Evolutionary conservation across 805 yeast genomes (phyloP), one percentile per base, ranked within the genome.

Genomic region (Spathaspora boniae): DNA sequence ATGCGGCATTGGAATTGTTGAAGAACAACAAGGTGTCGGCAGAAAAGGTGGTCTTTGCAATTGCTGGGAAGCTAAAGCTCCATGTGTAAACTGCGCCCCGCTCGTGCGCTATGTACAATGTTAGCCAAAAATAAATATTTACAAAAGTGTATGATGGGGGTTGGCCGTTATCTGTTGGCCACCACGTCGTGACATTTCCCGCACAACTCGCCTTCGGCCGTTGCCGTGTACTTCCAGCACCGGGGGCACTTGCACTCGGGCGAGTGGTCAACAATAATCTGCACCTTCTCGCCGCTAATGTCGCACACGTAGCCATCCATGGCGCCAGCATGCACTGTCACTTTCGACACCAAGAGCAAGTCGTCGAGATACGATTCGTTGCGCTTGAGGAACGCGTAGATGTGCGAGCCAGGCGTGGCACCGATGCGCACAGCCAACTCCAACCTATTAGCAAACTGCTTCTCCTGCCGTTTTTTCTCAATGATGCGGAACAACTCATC

Each of bases 171-270:
- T 27, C 17, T 27, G 19, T 22, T 18, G 30, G 30, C 21, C 15
- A 49, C 42, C 6, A 71, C 79, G 1, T 47, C 43, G 9, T 60
- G 57, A 61, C 98, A 91, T 46, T 93, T 73, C 1, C 36, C 27
- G 56, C 98, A 91, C 19, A 88, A 61, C 1, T 55, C 56, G 8
- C 76, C 76, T 23, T 70, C 78, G 0, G 42, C 47, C 0, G 50
- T 57, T 0, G 94, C 65, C 6, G 74, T 75, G 52, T 62, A 79
- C 50, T 86, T 86, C 98, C 98, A 93, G 60, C 98, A 93, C 54
- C 98, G 74, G 5, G 96, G 95, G 55, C 98, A 93, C 50, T 88
- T 88, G 34, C 62, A 60, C 2, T 64, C 51, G 0, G 48, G 36
- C 0, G 87, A 72, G 4, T 68, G 65, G 6, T 67, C 58, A 2